Conservation (phyloP, 148 eudicot genomes). For the Euryodendron excelsum region DNA sequence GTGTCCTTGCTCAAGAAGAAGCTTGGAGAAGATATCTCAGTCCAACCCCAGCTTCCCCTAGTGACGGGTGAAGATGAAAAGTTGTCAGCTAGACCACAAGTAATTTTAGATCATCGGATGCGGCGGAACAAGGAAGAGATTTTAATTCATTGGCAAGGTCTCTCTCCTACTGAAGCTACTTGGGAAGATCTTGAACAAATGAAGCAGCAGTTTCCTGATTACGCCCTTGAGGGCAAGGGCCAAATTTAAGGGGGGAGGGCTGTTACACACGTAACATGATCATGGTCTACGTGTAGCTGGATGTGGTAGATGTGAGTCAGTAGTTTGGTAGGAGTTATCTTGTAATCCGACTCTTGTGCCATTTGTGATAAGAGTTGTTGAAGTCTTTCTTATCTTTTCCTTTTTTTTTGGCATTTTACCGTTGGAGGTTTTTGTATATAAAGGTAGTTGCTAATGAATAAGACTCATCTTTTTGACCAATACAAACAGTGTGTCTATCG, state of each 20-base stretch:
- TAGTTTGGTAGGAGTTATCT: too few species aligned
- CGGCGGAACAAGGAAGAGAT: neutral
- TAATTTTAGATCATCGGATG: neutral
- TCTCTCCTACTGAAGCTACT: neutral
- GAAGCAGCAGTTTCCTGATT: neutral
- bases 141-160: slow-evolving; percentile 4
- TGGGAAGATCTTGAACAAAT: neutral
- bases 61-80: neutral
- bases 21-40: neutral
- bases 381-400: too few species aligned
- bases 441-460: too few species aligned
- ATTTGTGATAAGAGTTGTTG: too few species aligned
- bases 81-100: neutral
- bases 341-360: too few species aligned
- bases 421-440: too few species aligned
- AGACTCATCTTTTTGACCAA: too few species aligned
- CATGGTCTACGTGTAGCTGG: too few species aligned
- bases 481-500: too few species aligned
- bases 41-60: neutral
- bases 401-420: too few species aligned
- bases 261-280: too few species aligned
- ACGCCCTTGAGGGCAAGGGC: neutral
- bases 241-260: neutral
- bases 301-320: too few species aligned
- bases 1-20: neutral